Percentiles rank a stretch among this genome's conserved stretches.
Evolutionary conservation across 768 basidiomycete species (phyloP).

Genomic region (Pleurotus pulmonarius): DNA sequence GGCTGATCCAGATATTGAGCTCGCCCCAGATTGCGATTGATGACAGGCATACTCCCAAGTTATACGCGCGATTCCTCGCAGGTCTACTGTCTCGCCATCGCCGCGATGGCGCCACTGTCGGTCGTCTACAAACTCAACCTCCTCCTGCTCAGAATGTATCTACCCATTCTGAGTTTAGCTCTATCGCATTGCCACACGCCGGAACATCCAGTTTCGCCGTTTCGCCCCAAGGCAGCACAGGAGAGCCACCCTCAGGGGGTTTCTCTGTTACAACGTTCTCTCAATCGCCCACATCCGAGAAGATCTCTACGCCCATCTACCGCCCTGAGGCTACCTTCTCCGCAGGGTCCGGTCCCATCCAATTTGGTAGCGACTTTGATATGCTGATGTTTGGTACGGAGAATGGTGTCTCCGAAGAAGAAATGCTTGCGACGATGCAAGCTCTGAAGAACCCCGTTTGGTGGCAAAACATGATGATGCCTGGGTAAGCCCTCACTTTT

Average conservation of each 20-base stretch:
- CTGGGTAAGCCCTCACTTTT: conserved; percentile 43
- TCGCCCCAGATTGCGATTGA: conserved; percentile 76
- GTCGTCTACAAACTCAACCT: conserved; percentile 49
- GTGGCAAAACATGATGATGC: conserved; percentile 86
- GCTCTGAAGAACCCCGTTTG: conserved; percentile 67
- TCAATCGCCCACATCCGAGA: conserved; percentile 16
- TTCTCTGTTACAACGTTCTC: conserved; percentile 13
- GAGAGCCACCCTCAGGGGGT: conserved; percentile 8
- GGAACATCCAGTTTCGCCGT: conserved; percentile 23
- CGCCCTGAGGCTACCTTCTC: conserved; percentile 45
- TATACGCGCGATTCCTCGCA: conserved; percentile 78
- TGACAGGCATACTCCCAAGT: conserved; percentile 74
- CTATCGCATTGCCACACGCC: neutral
- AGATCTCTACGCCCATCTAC: conserved; percentile 36
- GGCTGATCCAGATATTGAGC: conserved; percentile 68
- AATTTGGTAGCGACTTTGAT: conserved; percentile 37
- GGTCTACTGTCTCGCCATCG: conserved; percentile 67
- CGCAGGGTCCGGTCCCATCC: conserved; percentile 35
- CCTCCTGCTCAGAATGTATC: conserved; percentile 28
- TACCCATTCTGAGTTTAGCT: conserved; percentile 11
- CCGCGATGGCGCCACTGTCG: conserved; percentile 60
- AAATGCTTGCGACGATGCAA: conserved; percentile 70
- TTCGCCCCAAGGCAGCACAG: conserved; percentile 16
- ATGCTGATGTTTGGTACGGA: conserved; percentile 23
- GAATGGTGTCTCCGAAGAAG: conserved; percentile 41